These are phyloP conservation scores for Zymoseptoria crescenta DNA, from an alignment of 2,329 filamentous ascomycete genomes.

Conservation along the genomic window DNA sequence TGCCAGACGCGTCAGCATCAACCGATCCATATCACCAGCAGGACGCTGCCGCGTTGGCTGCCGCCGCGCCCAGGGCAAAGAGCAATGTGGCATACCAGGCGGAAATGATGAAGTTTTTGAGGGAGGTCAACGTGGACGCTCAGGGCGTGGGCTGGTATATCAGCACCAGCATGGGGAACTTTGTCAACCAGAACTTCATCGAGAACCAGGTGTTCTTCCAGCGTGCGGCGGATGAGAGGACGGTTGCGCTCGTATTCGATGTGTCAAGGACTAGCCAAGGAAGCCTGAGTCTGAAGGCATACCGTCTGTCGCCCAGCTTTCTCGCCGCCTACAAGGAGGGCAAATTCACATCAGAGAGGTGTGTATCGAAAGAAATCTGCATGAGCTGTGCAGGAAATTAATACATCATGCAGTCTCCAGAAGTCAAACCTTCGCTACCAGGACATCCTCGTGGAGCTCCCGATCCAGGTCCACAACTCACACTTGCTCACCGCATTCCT, in stretches of 20 bases:
- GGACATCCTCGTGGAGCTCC: slow-evolving; percentile 86
- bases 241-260: slow-evolving; percentile 86
- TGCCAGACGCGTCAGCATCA: slow-evolving; percentile 51
- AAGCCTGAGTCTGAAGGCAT: slow-evolving; percentile 79
- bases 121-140: slow-evolving; percentile 96
- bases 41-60: slow-evolving; percentile 63
- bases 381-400: slow-evolving; percentile 14
- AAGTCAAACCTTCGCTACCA: slow-evolving; percentile 90
- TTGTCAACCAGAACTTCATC: slow-evolving; percentile 87
- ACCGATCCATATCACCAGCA: slow-evolving; percentile 66
- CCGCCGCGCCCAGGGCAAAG: slow-evolving; percentile 86
- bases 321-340: slow-evolving; percentile 90
- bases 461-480: slow-evolving; percentile 88
- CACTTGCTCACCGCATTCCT: slow-evolving; percentile 93
- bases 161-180: slow-evolving; percentile 97
- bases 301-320: slow-evolving; percentile 79
- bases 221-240: slow-evolving; percentile 78
- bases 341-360: slow-evolving; percentile 97
- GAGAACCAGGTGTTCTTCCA: slow-evolving; percentile 99
- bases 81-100: slow-evolving; percentile 80
- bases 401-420: slow-evolving; percentile 58
- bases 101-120: slow-evolving; percentile 94
- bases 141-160: slow-evolving; percentile 99
- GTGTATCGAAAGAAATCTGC: background rate
- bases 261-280: slow-evolving; percentile 92